These are phyloP conservation scores for Penicillium pancosmium DNA, from an alignment of 495 filamentous ascomycete species.

Conservation along the genomic window DNA sequence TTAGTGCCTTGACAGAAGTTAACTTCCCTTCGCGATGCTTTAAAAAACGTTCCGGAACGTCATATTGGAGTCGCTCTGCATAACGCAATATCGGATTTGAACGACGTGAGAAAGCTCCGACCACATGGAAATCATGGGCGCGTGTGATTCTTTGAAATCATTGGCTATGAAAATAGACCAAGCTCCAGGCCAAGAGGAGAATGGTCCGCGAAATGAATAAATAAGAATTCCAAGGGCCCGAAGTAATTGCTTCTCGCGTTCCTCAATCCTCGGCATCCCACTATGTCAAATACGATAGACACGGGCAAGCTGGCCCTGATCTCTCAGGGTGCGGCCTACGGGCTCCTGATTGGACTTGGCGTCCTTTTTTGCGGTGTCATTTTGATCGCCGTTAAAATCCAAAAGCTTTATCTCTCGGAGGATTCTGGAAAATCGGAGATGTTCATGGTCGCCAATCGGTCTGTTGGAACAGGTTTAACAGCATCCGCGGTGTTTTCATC, in stretches of 20 bases:
- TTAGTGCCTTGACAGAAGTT: not conserved
- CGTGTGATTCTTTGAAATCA: slow-evolving; percentile 6
- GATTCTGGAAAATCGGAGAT: slow-evolving; percentile 53
- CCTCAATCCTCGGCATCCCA: not conserved
- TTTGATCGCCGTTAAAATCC: slow-evolving; percentile 42
- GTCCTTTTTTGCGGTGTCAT: slow-evolving; percentile 47
- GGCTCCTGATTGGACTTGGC: slow-evolving; percentile 45
- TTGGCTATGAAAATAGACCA: slow-evolving; percentile 1
- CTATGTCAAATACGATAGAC: slow-evolving; percentile 52
- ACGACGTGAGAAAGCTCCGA: slow-evolving; percentile 32
- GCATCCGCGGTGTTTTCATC: slow-evolving; percentile 52
- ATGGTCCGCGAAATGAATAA: not conserved
- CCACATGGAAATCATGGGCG: not conserved
- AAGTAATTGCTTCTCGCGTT: not conserved
- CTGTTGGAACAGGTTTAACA: slow-evolving; percentile 50
- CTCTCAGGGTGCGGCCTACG: slow-evolving; percentile 47
- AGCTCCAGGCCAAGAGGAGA: slow-evolving; percentile 3
- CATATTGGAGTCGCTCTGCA: slow-evolving; percentile 9
- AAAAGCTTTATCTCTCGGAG: slow-evolving; percentile 45
- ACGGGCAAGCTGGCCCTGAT: slow-evolving; percentile 30
- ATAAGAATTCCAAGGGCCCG: not conserved
- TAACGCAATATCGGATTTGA: slow-evolving; percentile 33
- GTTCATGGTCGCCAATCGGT: slow-evolving; percentile 57
- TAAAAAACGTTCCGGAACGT: slow-evolving; percentile 1
- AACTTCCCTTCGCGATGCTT: not conserved